A percentile compares a stretch with the other conserved stretches of the same genome.
phyloP scores from a whole-genome alignment of 2,329 filamentous ascomycete genomes.

The Alternaria consortialis region DNA sequence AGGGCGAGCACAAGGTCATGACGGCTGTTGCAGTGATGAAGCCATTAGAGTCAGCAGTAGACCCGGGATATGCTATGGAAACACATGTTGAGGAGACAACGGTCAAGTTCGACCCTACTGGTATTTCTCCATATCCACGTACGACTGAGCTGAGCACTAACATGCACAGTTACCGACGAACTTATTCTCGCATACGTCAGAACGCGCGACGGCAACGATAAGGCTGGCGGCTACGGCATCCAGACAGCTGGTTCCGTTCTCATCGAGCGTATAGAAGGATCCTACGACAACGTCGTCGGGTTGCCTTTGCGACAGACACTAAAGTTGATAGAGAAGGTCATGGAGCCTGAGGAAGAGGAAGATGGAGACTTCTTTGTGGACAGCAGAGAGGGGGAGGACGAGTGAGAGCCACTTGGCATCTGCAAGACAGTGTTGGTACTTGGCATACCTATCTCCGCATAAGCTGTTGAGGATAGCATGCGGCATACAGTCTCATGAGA shows the following conservation, averaged over 20 bases:
- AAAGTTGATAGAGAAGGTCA: slow-evolving; percentile 85
- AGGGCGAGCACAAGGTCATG: slow-evolving; percentile 79
- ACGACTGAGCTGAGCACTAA: slow-evolving; percentile 12
- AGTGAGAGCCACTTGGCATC: not conserved
- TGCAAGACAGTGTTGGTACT: not conserved
- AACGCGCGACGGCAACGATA: slow-evolving; percentile 92
- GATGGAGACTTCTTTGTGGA: slow-evolving; percentile 42
- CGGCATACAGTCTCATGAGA: not conserved
- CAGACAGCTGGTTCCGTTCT: slow-evolving; percentile 88
- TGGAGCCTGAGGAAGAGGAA: slow-evolving; percentile 71
- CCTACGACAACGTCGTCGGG: slow-evolving; percentile 93
- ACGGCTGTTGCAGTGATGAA: slow-evolving; percentile 86
- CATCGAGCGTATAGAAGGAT: slow-evolving; percentile 87
- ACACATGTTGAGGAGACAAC: slow-evolving; percentile 87
- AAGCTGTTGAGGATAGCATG: not conserved
- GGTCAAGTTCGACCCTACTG: slow-evolving; percentile 80
- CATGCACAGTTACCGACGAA: slow-evolving; percentile 71
- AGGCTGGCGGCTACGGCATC: slow-evolving; percentile 94
- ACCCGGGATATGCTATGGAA: slow-evolving; percentile 86
- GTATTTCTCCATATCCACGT: slow-evolving; percentile 27
- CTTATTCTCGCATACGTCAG: slow-evolving; percentile 80
- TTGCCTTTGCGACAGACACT: slow-evolving; percentile 82
- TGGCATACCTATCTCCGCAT: not conserved
- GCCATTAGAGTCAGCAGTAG: slow-evolving; percentile 78
- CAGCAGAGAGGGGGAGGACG: slow-evolving; percentile 21